Base-by-base conservation (phyloP, 768 basidiomycete genomes). In the Holtermanniella nyarrowii region DNA sequence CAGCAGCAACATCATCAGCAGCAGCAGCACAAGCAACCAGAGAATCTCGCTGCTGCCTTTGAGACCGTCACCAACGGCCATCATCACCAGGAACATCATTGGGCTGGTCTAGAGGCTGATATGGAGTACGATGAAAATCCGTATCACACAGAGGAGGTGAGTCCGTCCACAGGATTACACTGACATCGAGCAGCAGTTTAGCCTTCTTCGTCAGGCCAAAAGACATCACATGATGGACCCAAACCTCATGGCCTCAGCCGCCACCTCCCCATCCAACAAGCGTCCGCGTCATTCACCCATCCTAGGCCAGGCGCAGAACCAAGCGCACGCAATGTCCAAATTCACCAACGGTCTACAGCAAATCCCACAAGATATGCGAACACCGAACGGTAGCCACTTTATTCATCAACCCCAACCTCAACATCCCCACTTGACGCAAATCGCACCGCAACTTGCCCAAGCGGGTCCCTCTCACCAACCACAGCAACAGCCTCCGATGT, bases 61-160 rank as follows among this genome's bases (percentile, higher is more conserved):
- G 31, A 37, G 10, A 7, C 31, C 10, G 31, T 37, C 20, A 40
- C 27, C 42, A 50, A 46, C 24, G 45, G 44, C 11, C 49, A 49
- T 23, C 25, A 48, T 26, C 44, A 50, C 14, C 39, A 47, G 21
- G 58, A 55, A 31, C 46, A 46, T 7, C 31, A 37, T 16, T 37
- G 31, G 31, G 31, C 31, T 16, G 31, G 31, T 7, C 16, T 37
- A 16, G 31, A 37, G 31, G 31, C 31, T 16, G 31, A 37, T 7
- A 37, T 37, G 31, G 31, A 37, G 31, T 37, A 37, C 31, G 31
- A 37, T 16, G 31, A 37, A 16, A 7, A 37, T 16, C 10, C 31
- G 16, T 37, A 37, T 16, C 10, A 16, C 16, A 16, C 31, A 16
- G 31, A 37, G 10, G 31, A 37, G 31, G 31, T 16, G 31, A 37